phyloP scores from a whole-genome alignment of 2,329 filamentous ascomycete genomes.

The Penicillium sp. region DNA sequence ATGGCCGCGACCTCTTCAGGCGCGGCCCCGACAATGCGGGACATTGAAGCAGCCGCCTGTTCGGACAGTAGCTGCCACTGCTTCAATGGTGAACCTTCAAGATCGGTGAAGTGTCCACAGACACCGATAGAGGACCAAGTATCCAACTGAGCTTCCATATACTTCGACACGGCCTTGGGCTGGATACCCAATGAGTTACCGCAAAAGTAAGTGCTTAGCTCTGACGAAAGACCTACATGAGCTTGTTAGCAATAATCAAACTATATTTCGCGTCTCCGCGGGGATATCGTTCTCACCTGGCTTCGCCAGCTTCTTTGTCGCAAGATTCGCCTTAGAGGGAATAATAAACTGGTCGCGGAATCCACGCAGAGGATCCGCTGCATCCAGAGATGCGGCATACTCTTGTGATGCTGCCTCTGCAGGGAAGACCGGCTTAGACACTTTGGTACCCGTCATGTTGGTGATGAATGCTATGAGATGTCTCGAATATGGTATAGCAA shows the following conservation, averaged over 20 bases:
- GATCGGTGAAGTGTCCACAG: slow-evolving; percentile 72
- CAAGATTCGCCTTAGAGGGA: slow-evolving; percentile 71
- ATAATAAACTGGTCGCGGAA: slow-evolving; percentile 73
- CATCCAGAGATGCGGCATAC: slow-evolving; percentile 55
- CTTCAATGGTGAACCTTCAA: slow-evolving; percentile 65
- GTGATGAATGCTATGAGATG: not conserved
- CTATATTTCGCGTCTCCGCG: not conserved
- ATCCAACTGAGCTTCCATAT: slow-evolving; percentile 70
- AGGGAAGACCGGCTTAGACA: slow-evolving; percentile 32
- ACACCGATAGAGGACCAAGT: slow-evolving; percentile 84
- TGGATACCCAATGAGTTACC: slow-evolving; percentile 87
- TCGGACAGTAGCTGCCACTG: slow-evolving; percentile 79
- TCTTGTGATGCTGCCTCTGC: slow-evolving; percentile 33
- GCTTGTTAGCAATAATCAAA: slow-evolving; percentile 12
- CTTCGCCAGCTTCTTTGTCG: slow-evolving; percentile 58
- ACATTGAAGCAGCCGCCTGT: slow-evolving; percentile 67
- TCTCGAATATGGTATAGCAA: not conserved
- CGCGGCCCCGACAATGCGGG: slow-evolving; percentile 70
- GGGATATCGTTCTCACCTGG: slow-evolving; percentile 26
- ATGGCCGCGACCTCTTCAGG: slow-evolving; percentile 76
- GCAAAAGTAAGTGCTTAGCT: slow-evolving; percentile 69
- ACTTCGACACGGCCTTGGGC: slow-evolving; percentile 64
- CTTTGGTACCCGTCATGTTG: slow-evolving; percentile 15
- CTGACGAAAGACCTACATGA: slow-evolving; percentile 34
- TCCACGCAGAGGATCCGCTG: slow-evolving; percentile 58